Evolutionary conservation across 441 rosid genomes (phyloP), one percentile per base, ranked within the genome.

Genomic region (Adansonia madagascariensis): DNA sequence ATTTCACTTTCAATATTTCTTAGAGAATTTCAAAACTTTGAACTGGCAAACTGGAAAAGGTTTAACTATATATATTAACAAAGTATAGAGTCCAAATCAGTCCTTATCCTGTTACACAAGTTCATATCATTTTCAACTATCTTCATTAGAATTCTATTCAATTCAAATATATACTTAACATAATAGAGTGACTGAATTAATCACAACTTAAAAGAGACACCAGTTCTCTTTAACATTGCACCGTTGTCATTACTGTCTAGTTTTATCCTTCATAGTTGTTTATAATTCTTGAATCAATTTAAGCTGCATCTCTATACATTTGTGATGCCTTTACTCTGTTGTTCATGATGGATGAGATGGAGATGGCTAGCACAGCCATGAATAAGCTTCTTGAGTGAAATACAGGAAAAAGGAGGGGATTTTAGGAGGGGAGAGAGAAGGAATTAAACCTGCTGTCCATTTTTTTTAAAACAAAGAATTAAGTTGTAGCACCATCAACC

Each of bases 301-400:
- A 22, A 68, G 57, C 56, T 68, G 18, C 57, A 68, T 47, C 57
- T 31, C 3, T 49, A 12, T 47, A 68, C 12, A 0, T 69, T 69
- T 69, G 1, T 27, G 22, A 27, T 69, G 44, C 41, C 50, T 49
- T 12, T 24, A 0, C 15, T 15, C 18, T 9, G 11, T 9, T 24
- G 14, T 41, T 31, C 18, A n/a, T 53, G 71, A 43, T 71, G 61
- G 62, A 53, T 53, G 47, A 31, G 74, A 52, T 71, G 24, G 46
- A 71, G 47, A 53, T 27, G 61, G 5, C 47, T 71, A 52, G 27
- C 24, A 15, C 60, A 70, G 8, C 60, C 22, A 70, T 50, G 3
- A 70, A 24, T 27, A 14, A 52, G 46, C 46, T 31, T 52, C 47
- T 71, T 52, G 61, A 9, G 44, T 27, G 39, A 70, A 22, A 50